Evolutionary conservation across 2,329 filamentous ascomycete genomes (phyloP), one percentile per base, ranked within the genome.

Genomic region (Periglandula ipomoeae): DNA sequence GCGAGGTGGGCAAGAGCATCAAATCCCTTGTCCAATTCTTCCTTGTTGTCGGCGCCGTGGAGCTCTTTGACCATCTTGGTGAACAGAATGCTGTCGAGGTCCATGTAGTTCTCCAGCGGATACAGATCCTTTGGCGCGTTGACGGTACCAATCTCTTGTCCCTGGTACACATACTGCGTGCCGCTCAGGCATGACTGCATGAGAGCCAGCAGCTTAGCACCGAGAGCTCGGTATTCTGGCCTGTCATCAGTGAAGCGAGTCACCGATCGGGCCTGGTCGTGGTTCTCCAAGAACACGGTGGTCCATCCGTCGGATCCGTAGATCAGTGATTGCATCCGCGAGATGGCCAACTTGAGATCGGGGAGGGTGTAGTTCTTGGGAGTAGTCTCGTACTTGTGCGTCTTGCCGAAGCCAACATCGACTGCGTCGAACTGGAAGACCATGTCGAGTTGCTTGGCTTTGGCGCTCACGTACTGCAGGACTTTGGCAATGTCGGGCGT

Each of bases 391-490:
- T 78, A 76, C 52, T 74, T 76, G 44, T 74, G 66, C 0, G 72
- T 63, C 57, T 67, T 60, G 49, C 77, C 74, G 47, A 72, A 70
- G 5, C 77, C 82, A 15, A 84, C 67, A 57, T 83, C 75, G 7
- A 85, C 79, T 10, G 82, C 73, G 54, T 81, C 78, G 53, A 83
- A 82, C 55, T 81, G 79, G 62, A 87, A 86, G 2, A 85, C 79
- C 83, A 86, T 87, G 59, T 80, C 76, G 44, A 87, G 65, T 61
- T 85, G 76, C 50, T 74, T 73, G 48, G 78, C 75, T 24, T 72
- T 64, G 0, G 77, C 73, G 3, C 74, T 73, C 13, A 85, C 78
- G 53, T 83, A 85, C 17, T 70, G 59, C 7, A 85, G 63, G 2
- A 85, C 79, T 34, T 77, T 69, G 3, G 65, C 62, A 24, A 75